A percentile compares a stretch with the other conserved stretches of the same genome.
phyloP scores from a whole-genome alignment of 768 basidiomycete species.

The Boletales sp. region DNA sequence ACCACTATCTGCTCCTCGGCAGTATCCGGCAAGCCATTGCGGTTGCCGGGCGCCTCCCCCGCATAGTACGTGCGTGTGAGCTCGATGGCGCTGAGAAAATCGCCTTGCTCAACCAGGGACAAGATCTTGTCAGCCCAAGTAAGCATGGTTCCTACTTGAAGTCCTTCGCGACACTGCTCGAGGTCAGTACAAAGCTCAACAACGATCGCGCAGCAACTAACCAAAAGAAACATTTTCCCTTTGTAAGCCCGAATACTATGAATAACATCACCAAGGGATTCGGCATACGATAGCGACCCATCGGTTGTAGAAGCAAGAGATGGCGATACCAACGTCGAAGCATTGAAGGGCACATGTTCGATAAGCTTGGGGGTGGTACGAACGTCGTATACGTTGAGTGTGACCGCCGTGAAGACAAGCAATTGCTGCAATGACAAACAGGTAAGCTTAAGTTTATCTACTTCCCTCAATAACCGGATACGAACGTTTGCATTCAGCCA shows the following conservation, averaged over 20 bases:
- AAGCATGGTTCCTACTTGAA: conserved; percentile 80
- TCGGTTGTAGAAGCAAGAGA: conserved; percentile 44
- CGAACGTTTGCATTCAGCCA: conserved; percentile 90
- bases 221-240: conserved; percentile 87
- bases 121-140: conserved; percentile 96
- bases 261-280: conserved; percentile 50
- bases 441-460: neutral
- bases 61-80: conserved; percentile 78
- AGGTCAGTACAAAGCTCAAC: conserved; percentile 4
- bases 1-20: conserved; percentile 52
- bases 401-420: conserved; percentile 51
- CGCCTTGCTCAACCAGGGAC: conserved; percentile 74
- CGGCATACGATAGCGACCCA: conserved; percentile 45
- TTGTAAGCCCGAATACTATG: conserved; percentile 82
- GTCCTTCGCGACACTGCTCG: conserved; percentile 55
- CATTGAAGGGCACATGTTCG: conserved; percentile 60
- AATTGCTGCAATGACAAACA: conserved; percentile 53
- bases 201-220: conserved; percentile 36
- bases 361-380: conserved; percentile 46
- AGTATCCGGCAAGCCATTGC: conserved; percentile 78
- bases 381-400: conserved; percentile 70
- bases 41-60: conserved; percentile 78
- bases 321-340: conserved; percentile 53
- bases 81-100: conserved; percentile 89
- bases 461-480: conserved; percentile 27